phyloP scores from a whole-genome alignment of 1,139 yeast genomes.

The Suhomyces atakaporum region DNA sequence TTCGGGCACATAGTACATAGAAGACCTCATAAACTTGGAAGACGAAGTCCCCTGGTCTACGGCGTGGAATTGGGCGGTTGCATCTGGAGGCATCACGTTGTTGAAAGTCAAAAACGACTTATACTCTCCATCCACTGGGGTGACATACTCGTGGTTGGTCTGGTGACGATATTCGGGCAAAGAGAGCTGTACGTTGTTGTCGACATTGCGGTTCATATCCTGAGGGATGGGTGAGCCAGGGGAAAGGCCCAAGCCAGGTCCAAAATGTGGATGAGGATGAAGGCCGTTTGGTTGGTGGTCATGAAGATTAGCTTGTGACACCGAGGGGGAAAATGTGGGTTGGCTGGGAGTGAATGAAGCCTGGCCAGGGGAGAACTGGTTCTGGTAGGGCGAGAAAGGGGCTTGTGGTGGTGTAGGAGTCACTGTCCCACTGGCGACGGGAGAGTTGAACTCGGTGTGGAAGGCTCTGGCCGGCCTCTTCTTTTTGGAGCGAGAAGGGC shows the following conservation, averaged over 20 bases:
- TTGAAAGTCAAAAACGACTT: conserved; percentile 67
- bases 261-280: not conserved
- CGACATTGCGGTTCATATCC: conserved; percentile 2
- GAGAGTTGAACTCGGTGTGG: conserved; percentile 33
- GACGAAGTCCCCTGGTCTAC: conserved; percentile 84
- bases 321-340: not conserved
- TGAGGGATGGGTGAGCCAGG: conserved; percentile 4
- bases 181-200: conserved; percentile 33
- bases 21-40: conserved; percentile 74
- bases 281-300: conserved; percentile 12
- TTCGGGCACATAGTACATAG: conserved; percentile 85
- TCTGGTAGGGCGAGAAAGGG: conserved; percentile 1
- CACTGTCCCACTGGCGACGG: conserved; percentile 9
- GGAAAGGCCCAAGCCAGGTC: not conserved
- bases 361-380: conserved; percentile 5
- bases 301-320: conserved; percentile 1
- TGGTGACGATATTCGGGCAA: conserved; percentile 57
- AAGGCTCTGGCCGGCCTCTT: conserved; percentile 50
- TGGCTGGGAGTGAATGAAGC: not conserved
- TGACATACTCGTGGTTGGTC: conserved; percentile 51
- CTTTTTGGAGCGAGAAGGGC: conserved; percentile 26
- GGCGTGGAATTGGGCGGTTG: conserved; percentile 70
- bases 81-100: conserved; percentile 78
- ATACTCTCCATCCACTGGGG: conserved; percentile 27
- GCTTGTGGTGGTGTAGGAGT: conserved; percentile 7